Percentiles rank a stretch among this genome's conserved stretches.
Evolutionary conservation across 2,329 filamentous ascomycete genomes (phyloP).

Genomic region (Alternaria sp.): DNA sequence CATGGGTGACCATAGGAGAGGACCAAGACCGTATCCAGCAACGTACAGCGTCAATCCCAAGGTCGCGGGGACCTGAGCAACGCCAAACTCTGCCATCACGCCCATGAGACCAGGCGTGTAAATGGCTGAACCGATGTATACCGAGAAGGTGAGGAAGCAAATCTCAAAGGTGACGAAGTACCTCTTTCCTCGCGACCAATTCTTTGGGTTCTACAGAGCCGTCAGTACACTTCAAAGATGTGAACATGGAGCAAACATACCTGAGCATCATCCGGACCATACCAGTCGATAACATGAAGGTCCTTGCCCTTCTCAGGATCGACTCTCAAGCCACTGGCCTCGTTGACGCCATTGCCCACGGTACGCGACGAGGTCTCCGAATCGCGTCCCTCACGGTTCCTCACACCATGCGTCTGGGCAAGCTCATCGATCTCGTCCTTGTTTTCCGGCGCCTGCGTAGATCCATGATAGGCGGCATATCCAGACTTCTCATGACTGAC

Average conservation of each 20-base stretch:
- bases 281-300: conserved; percentile 59
- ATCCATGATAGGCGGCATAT: conserved; percentile 55
- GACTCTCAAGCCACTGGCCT: conserved; percentile 51
- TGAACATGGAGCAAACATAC: conserved; percentile 14
- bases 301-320: conserved; percentile 62
- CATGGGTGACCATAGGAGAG: conserved; percentile 50
- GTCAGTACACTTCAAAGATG: neutral
- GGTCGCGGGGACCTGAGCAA: conserved; percentile 55
- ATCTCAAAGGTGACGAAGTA: conserved; percentile 55
- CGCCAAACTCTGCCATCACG: conserved; percentile 59
- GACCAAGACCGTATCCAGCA: conserved; percentile 42
- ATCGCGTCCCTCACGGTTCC: conserved; percentile 11
- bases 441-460: conserved; percentile 44
- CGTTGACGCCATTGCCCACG: conserved; percentile 27
- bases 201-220: conserved; percentile 51
- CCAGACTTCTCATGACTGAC: conserved; percentile 58
- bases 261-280: conserved; percentile 54
- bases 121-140: conserved; percentile 60
- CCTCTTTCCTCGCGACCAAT: conserved; percentile 55
- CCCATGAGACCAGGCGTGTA: conserved; percentile 54
- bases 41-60: conserved; percentile 52
- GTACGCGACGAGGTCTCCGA: conserved; percentile 20
- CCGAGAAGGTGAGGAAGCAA: conserved; percentile 58
- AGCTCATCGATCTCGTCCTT: conserved; percentile 32
- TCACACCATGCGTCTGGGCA: conserved; percentile 10